Evolutionary conservation across 75 land plant species (phyloP).

Genomic region (Ceratopteris richardii): DNA sequence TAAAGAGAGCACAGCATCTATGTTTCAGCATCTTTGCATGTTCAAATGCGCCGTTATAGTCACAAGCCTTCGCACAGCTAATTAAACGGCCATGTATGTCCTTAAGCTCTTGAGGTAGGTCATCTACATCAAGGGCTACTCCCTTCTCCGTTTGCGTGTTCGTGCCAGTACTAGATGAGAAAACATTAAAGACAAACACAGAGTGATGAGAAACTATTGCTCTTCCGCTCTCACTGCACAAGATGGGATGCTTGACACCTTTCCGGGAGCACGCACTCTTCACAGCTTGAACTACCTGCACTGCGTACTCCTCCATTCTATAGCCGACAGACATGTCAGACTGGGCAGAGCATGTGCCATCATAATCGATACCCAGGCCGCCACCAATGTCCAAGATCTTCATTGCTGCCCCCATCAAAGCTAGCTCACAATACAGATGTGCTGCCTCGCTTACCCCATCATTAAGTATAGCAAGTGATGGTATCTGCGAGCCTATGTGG

Average conservation of each 20-base stretch:
- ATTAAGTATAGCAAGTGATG: slow-evolving; percentile 44
- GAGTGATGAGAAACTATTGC: slow-evolving; percentile 93
- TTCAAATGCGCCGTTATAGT: no score
- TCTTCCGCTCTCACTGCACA: slow-evolving; percentile 89
- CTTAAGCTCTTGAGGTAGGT: slow-evolving; percentile 28
- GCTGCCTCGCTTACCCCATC: slow-evolving; percentile 91
- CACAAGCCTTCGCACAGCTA: no score
- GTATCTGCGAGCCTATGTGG: slow-evolving; percentile 97
- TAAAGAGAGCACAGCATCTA: no score
- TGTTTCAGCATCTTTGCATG: no score
- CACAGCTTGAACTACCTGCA: slow-evolving; percentile 53
- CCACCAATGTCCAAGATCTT: slow-evolving; percentile 77
- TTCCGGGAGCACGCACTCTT: slow-evolving; percentile 43
- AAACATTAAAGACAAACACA: slow-evolving; percentile 72
- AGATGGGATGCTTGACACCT: slow-evolving; percentile 43
- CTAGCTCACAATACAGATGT: slow-evolving; percentile 69
- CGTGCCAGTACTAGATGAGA: slow-evolving; percentile 2
- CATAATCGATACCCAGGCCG: slow-evolving; percentile 89
- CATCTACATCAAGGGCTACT: slow-evolving; percentile 5
- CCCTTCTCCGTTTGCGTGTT: neutral
- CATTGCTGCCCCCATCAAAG: slow-evolving; percentile 71
- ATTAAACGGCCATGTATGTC: slow-evolving; percentile 28
- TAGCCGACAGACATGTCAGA: slow-evolving; percentile 72
- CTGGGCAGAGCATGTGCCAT: slow-evolving; percentile 50
- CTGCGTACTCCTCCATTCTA: slow-evolving; percentile 37